Evolutionary conservation across 352 stramenopile genomes (phyloP).

Genomic region (Globisporangium iwayamae): DNA sequence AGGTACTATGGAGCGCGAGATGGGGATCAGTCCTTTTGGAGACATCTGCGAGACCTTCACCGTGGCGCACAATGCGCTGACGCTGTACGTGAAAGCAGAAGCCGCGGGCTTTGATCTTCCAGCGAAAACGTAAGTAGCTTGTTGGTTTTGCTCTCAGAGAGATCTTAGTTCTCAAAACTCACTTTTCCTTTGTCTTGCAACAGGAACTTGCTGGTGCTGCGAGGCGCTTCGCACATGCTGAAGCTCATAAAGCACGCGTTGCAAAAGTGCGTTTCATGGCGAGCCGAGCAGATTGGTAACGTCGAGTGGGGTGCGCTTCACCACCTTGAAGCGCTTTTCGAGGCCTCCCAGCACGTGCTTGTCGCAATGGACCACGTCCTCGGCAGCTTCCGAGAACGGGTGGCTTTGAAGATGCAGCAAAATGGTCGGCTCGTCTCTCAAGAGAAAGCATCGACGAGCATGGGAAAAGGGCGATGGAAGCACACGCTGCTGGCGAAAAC

Average conservation of each 20-base stretch:
- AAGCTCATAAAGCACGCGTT: constrained; percentile 31
- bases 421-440: constrained; percentile 14
- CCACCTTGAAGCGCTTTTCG: constrained; percentile 47
- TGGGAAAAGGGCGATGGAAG: constrained; percentile 29
- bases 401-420: constrained; percentile 67
- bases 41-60: constrained; percentile 37
- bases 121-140: constrained; percentile 30
- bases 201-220: constrained; percentile 42
- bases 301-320: constrained; percentile 31
- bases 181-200: neutral
- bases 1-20: neutral
- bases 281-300: constrained; percentile 31
- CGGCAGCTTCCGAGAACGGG: constrained; percentile 55
- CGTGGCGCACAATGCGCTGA: constrained; percentile 37
- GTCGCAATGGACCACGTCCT: constrained; percentile 35
- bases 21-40: constrained; percentile 28
- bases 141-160: neutral
- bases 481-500: constrained; percentile 53
- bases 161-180: neutral
- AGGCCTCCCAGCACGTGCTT: constrained; percentile 27
- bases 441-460: constrained; percentile 5
- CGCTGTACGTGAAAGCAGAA: constrained; percentile 52
- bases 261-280: constrained; percentile 45
- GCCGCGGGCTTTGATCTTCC: constrained; percentile 47
- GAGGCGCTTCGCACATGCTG: constrained; percentile 32